These are phyloP conservation scores for Rhizophora mangle DNA, from an alignment of 345 rosid genomes.

Conservation along the genomic window DNA sequence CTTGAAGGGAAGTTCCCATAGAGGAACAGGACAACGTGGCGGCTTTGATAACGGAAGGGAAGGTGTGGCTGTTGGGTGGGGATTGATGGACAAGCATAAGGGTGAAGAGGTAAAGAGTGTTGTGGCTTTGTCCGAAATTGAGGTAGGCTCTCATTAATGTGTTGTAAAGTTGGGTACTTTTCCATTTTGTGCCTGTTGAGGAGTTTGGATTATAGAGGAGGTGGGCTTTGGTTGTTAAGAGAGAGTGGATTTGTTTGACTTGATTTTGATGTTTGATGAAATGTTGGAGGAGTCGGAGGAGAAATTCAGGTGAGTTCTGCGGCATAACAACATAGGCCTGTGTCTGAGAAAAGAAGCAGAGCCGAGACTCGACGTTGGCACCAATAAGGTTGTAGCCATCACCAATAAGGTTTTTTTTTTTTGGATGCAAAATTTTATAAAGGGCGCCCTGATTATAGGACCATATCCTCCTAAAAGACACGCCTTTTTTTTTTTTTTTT, in stretches of 20 bases:
- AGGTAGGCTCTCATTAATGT: slow-evolving; percentile 58
- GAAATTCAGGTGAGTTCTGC: slow-evolving; percentile 29
- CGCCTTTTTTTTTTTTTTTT: no score
- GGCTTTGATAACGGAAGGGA: slow-evolving; percentile 66
- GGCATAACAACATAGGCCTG: slow-evolving; percentile 6
- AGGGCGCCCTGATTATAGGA: no score
- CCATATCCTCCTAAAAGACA: no score
- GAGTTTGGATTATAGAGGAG: slow-evolving; percentile 16
- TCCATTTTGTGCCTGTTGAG: slow-evolving; percentile 28
- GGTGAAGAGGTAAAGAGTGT: slow-evolving; percentile 46
- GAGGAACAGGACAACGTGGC: slow-evolving; percentile 24
- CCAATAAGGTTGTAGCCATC: no score
- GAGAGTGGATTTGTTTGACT: slow-evolving; percentile 53
- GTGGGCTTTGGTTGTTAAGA: slow-evolving; percentile 34
- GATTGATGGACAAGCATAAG: slow-evolving; percentile 50
- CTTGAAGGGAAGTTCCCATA: slow-evolving; percentile 49
- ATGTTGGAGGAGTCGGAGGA: slow-evolving; percentile 52
- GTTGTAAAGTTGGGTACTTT: slow-evolving; percentile 49
- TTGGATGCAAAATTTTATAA: no score
- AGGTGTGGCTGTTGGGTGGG: slow-evolving; percentile 53
- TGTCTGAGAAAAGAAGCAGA: no score
- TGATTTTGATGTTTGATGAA: slow-evolving; percentile 38
- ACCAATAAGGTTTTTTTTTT: no score
- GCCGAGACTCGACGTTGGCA: no score
- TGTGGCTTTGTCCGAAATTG: slow-evolving; percentile 33